Base-by-base conservation (phyloP, 129 eudicot species). In the Cynara cardunculus region DNA sequence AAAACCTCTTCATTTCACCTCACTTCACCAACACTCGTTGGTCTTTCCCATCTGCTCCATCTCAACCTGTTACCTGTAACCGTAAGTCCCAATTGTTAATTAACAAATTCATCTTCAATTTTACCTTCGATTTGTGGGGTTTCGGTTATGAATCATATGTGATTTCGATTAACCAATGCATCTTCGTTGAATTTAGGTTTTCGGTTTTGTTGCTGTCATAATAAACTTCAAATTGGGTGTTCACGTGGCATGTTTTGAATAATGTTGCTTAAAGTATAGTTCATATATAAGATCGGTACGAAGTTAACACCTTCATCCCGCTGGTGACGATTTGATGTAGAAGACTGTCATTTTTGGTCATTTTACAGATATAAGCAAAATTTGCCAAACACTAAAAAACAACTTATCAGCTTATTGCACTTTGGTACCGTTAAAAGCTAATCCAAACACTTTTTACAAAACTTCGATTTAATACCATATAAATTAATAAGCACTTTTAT, bases 21-120 rank as follows among this genome's bases (percentile, higher is more conserved):
- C 88, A 87, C 64, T 92, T 96, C 82, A 87, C 77, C 24, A 84
- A 78, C 85, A 84, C 98, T 74, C 80, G 74, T 3, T 96, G 99
- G 99, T 88, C 95, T 46, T 96, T 96, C 73, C 99, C 99, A 77
- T 89, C 99, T 69, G 99, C 99, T 27, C 93, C 99, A 77, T 83
- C 80, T 19, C 92, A 84, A 61, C 99, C 99, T 2, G 99, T 96
- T 69, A 86, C 97, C 25, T 96, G 99, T 72, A 96, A 93, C 70
- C 71, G 97, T 94, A 83, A 84, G 98, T 82, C 65, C 27, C 9
- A 18, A 1, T 73, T 28, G 10, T 53, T 78, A 11, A 69, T 46
- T 11, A 19, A 28, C 44, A 1, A 69, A 69, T 21, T 79, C 5
- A 25, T 67, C 1, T 0, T 11, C 3, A 41, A 5, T 25, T 27